Conservation (phyloP, 2,329 filamentous ascomycete species). For the Chaetomiaceae sp. region DNA sequence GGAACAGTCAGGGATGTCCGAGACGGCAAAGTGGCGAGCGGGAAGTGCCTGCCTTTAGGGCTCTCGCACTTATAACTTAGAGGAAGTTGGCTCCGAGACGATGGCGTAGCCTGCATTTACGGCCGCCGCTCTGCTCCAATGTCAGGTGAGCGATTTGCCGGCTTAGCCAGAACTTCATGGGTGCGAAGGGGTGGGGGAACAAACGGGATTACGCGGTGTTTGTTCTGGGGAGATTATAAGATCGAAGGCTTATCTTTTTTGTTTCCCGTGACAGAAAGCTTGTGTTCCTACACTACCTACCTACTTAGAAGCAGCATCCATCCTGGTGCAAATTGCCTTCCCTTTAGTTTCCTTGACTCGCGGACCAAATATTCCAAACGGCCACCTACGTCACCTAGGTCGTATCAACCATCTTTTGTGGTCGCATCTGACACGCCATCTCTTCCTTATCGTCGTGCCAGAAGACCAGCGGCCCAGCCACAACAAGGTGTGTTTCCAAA, state of each 20-base stretch:
- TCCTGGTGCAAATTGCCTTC: no score
- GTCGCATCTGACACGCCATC: not conserved
- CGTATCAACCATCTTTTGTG: not conserved
- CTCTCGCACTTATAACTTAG: slow-evolving; percentile 25
- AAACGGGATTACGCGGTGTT: not conserved
- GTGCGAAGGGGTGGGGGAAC: not conserved
- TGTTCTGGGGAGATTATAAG: not conserved
- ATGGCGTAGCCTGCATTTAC: slow-evolving; percentile 3
- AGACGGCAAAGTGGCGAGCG: no score
- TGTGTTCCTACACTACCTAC: not conserved
- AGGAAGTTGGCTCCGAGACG: slow-evolving; percentile 20
- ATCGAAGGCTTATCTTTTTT: not conserved
- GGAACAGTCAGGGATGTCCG: no score
- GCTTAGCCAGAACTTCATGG: slow-evolving; percentile 5
- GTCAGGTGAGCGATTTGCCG: slow-evolving; percentile 12
- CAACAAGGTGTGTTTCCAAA: not conserved
- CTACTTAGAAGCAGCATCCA: no score
- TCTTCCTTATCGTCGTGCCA: not conserved
- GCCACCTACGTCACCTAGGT: not conserved
- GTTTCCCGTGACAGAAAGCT: not conserved
- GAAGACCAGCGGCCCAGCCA: not conserved
- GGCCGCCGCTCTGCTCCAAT: not conserved
- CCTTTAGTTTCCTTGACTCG: no score
- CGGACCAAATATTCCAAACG: not conserved
- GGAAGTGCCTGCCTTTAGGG: slow-evolving; percentile 23